Evolutionary conservation across 1,139 yeast species (phyloP).

Genomic region (Candida frijolesensis): DNA sequence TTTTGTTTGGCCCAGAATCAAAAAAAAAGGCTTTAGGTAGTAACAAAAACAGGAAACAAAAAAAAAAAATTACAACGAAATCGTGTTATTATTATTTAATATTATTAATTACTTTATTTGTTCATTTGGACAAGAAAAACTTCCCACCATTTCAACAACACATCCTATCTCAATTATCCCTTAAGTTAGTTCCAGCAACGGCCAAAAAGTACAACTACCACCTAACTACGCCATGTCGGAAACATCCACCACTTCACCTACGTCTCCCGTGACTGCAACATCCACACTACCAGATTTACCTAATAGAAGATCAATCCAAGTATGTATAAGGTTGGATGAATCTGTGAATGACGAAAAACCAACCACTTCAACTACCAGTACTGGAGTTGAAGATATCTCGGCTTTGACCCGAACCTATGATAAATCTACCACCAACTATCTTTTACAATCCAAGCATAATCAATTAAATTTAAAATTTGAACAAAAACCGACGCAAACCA

Average conservation of each 20-base stretch:
- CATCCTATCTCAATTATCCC: too few species aligned
- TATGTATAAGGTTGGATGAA: slow-evolving; percentile 30
- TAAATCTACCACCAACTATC: slow-evolving; percentile 29
- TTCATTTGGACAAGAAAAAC: too few species aligned
- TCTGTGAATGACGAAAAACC: slow-evolving; percentile 14
- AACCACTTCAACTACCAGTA: slow-evolving; percentile 9
- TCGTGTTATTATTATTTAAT: too few species aligned
- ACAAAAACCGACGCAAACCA: slow-evolving; percentile 31
- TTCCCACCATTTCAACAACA: too few species aligned
- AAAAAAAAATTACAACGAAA: too few species aligned
- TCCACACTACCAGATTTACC: slow-evolving; percentile 20
- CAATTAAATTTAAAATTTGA: slow-evolving; percentile 32
- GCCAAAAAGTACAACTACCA: background rate
- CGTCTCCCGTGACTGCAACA: background rate
- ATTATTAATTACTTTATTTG: too few species aligned
- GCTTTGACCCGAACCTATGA: slow-evolving; percentile 21
- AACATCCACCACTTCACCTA: background rate
- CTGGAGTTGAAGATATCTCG: slow-evolving; percentile 8
- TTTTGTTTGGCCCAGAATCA: too few species aligned
- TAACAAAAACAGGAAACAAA: too few species aligned
- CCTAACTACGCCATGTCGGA: background rate
- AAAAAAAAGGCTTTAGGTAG: background rate
- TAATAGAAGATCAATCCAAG: slow-evolving; percentile 29
- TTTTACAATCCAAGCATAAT: slow-evolving; percentile 39
- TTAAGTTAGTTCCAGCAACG: too few species aligned